A percentile compares a stretch with the other conserved stretches of the same genome.
Evolutionary conservation across 345 rosid genomes (phyloP).

Genomic region (Mallotus nudiflorus): DNA sequence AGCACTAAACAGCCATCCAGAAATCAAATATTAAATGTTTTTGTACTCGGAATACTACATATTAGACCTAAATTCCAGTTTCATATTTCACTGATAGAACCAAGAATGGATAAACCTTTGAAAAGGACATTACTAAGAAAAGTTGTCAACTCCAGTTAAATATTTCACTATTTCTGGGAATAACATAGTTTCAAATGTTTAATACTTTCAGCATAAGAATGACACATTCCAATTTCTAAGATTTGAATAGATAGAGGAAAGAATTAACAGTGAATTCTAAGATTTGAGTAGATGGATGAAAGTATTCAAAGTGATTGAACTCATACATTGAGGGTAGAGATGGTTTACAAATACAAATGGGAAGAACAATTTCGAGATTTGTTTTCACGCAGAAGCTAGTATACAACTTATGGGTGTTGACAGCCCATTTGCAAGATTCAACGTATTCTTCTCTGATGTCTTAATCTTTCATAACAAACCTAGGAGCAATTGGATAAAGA

Average conservation of each 20-base stretch:
- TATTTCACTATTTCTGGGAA: not conserved
- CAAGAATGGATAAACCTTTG: no score
- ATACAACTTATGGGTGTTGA: not conserved
- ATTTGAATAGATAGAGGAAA: not conserved
- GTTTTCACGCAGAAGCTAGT: not conserved
- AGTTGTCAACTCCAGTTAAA: not conserved
- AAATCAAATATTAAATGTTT: not conserved
- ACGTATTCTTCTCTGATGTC: not conserved
- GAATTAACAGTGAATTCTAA: not conserved
- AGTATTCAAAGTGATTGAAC: not conserved
- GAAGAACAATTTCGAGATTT: not conserved
- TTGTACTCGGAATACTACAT: not conserved
- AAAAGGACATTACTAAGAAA: not conserved
- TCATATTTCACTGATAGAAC: not conserved
- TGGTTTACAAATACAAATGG: not conserved
- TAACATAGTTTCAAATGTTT: not conserved
- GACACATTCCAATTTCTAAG: not conserved
- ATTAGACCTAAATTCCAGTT: not conserved
- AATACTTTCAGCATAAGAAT: not conserved
- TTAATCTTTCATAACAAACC: not conserved
- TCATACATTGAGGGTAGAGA: not conserved
- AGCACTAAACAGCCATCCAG: not conserved
- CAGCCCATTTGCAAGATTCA: not conserved
- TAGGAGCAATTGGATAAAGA: not conserved
- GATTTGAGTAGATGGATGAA: not conserved